These are phyloP conservation scores for Monilinia vaccinii-corymbosi DNA, from an alignment of 2,329 filamentous ascomycete species.

Conservation along the genomic window DNA sequence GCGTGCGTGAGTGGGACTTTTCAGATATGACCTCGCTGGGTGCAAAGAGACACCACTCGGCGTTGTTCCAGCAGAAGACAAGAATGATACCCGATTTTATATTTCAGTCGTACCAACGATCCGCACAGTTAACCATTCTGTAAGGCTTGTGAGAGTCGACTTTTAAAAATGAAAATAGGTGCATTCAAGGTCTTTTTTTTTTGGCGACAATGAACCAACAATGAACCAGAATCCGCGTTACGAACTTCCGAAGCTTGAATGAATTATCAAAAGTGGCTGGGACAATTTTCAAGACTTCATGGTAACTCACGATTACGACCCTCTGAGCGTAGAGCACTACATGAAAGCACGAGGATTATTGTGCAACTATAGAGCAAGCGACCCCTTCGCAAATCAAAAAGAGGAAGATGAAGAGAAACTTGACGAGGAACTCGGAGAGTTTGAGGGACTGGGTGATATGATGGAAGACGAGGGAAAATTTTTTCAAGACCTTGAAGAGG, in stretches of 20 bases:
- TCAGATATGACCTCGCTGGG: not conserved
- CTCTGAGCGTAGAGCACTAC: not conserved
- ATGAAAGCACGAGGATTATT: not conserved
- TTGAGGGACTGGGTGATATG: not conserved
- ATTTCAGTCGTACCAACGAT: too few relatives aligned
- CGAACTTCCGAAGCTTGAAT: not conserved
- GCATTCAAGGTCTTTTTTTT: not conserved
- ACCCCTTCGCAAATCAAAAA: not conserved
- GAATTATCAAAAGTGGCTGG: not conserved
- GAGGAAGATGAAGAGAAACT: not conserved
- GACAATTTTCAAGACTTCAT: not conserved
- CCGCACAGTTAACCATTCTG: too few relatives aligned
- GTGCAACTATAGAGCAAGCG: not conserved
- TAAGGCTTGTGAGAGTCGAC: too few relatives aligned
- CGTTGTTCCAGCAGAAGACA: too few relatives aligned
- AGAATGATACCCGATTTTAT: too few relatives aligned
- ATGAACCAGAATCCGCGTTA: not conserved
- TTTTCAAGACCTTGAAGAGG: not conserved
- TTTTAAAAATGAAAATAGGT: too few relatives aligned
- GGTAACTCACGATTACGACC: not conserved
- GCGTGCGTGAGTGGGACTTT: not conserved
- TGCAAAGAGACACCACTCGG: not conserved
- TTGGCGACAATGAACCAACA: not conserved
- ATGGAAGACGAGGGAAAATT: not conserved
- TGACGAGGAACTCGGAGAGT: too few relatives aligned